phyloP scores from a whole-genome alignment of 306 rosid species.

The Quercus suber region DNA sequence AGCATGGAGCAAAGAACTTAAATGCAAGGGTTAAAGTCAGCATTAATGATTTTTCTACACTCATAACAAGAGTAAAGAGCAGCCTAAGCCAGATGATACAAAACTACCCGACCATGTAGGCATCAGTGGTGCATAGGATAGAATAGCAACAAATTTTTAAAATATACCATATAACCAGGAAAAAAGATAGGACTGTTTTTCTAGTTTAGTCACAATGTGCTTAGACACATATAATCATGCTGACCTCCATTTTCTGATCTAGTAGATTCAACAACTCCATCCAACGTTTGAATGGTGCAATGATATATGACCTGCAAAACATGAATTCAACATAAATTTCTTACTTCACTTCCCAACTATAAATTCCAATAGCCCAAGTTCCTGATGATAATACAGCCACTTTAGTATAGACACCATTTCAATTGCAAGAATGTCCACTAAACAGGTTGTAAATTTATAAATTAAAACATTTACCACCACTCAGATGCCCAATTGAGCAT shows the following conservation, averaged over 20 bases:
- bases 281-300: slow-evolving; percentile 72
- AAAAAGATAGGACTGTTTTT: background rate
- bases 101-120: background rate
- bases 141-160: background rate
- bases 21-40: background rate
- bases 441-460: background rate
- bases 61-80: background rate
- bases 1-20: background rate
- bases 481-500: background rate
- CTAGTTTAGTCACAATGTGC: background rate
- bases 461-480: background rate
- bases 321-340: background rate
- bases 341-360: background rate
- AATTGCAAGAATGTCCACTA: background rate
- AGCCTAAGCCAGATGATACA: background rate
- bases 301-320: slow-evolving; percentile 75
- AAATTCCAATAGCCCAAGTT: background rate
- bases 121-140: background rate
- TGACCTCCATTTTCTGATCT: slow-evolving; percentile 75
- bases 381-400: slow-evolving; percentile 17
- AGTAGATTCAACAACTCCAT: slow-evolving; percentile 82
- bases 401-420: background rate
- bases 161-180: background rate
- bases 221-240: slow-evolving; percentile 22
- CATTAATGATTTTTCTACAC: background rate